Conservation (phyloP, 371 early-diverging fungal genomes). For the Blyttiomyces sp. region DNA sequence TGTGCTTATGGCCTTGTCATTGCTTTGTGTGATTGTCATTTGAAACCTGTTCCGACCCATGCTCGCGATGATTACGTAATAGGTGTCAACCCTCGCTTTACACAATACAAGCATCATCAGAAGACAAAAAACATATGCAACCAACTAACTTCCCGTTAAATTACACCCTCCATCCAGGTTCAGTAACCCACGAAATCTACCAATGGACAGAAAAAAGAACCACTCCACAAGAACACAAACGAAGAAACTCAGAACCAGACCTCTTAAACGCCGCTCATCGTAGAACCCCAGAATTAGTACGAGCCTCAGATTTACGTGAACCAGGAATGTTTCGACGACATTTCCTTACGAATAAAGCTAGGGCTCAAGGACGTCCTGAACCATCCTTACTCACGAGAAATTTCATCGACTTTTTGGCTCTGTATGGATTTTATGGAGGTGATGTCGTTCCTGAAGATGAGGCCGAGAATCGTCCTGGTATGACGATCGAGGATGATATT, state of each 20-base stretch:
- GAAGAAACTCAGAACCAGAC: conserved; percentile 39
- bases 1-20: no score
- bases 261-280: conserved; percentile 49
- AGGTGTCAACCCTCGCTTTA: no score
- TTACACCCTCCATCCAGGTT: conserved; percentile 60
- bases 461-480: no score
- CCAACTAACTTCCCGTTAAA: background rate
- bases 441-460: conserved; percentile 84
- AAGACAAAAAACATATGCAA: no score
- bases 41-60: no score
- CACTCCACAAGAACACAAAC: conserved; percentile 9
- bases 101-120: no score
- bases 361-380: conserved; percentile 43
- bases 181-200: conserved; percentile 84
- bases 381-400: conserved; percentile 67
- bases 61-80: no score
- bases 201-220: conserved; percentile 78
- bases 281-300: conserved; percentile 12
- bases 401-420: conserved; percentile 90
- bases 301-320: conserved; percentile 33
- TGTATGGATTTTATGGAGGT: conserved; percentile 94
- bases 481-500: conserved; percentile 52
- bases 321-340: conserved; percentile 91
- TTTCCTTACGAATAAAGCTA: conserved; percentile 72
- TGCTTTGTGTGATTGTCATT: no score